A percentile compares a stretch with the other conserved stretches of the same genome.
Evolutionary conservation across 2,329 filamentous ascomycete species (phyloP).

Genomic region (Fusarium zealandicum): DNA sequence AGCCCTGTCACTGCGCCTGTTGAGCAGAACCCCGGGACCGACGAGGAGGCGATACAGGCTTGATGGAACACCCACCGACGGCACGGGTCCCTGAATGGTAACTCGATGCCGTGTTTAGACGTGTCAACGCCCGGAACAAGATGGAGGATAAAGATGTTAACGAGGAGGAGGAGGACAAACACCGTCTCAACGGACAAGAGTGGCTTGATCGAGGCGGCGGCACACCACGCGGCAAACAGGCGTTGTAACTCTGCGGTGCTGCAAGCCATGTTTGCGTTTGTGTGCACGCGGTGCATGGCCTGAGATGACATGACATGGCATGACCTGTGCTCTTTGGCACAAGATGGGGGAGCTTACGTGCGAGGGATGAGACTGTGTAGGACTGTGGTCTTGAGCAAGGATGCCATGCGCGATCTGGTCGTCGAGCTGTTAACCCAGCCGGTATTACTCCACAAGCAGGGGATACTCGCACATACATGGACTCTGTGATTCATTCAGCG

Average conservation of each 20-base stretch:
- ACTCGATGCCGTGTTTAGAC: not conserved
- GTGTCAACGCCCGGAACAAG: not conserved
- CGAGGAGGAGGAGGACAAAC: conserved; percentile 13
- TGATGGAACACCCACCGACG: not conserved
- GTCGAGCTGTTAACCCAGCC: conserved; percentile 5
- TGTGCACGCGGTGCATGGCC: conserved; percentile 27
- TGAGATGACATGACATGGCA: conserved; percentile 30
- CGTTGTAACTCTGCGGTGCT: conserved; percentile 9
- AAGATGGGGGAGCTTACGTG: conserved; percentile 2
- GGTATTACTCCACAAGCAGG: conserved; percentile 16
- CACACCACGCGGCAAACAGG: conserved; percentile 26
- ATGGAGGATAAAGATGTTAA: not conserved
- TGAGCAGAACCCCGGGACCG: conserved; percentile 7
- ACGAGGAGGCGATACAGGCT: conserved; percentile 15
- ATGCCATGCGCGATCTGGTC: conserved; percentile 26
- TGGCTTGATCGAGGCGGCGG: conserved; percentile 16
- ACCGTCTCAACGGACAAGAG: conserved; percentile 5
- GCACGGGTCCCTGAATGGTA: not conserved
- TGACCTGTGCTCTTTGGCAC: conserved; percentile 19
- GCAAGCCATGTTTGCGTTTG: conserved; percentile 31
- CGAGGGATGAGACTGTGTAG: conserved; percentile 2
- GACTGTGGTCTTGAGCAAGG: conserved; percentile 2
- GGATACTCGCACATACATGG: not conserved
- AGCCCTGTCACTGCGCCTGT: not conserved
- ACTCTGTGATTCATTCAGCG: no score